phyloP scores from a whole-genome alignment of 805 yeast species.

The Wickerhamomyces ciferrii region DNA sequence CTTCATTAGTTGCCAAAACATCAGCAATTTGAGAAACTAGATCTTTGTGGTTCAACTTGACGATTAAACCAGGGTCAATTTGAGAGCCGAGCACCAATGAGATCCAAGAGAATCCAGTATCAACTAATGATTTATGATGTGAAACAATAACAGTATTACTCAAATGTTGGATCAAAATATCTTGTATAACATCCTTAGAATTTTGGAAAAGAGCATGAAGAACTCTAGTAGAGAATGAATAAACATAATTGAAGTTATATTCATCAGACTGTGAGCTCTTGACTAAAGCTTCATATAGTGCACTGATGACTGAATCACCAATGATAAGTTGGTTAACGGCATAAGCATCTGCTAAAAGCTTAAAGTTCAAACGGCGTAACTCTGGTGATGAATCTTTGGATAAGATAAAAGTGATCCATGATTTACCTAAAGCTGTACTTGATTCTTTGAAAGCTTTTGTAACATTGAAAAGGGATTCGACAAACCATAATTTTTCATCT shows the following conservation, averaged over 20 bases:
- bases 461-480: slow-evolving; percentile 36
- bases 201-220: slow-evolving; percentile 32
- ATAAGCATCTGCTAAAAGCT: slow-evolving; percentile 27
- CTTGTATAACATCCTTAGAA: slow-evolving; percentile 10
- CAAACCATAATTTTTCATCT: slow-evolving; percentile 49
- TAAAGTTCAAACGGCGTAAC: slow-evolving; percentile 6
- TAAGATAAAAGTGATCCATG: slow-evolving; percentile 42
- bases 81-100: slow-evolving; percentile 56
- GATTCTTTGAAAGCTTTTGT: slow-evolving; percentile 16
- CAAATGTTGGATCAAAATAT: slow-evolving; percentile 27
- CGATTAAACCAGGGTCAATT: slow-evolving; percentile 60
- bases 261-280: slow-evolving; percentile 8
- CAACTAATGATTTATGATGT: slow-evolving; percentile 35
- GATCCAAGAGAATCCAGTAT: slow-evolving; percentile 64
- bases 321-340: slow-evolving; percentile 30
- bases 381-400: slow-evolving; percentile 27
- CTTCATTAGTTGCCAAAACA: slow-evolving; percentile 12
- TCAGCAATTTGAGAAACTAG: slow-evolving; percentile 15
- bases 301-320: slow-evolving; percentile 38
- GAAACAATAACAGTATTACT: slow-evolving; percentile 35
- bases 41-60: slow-evolving; percentile 25
- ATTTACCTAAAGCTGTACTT: slow-evolving; percentile 26
- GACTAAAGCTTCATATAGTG: slow-evolving; percentile 29
- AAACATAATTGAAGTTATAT: slow-evolving; percentile 17
- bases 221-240: slow-evolving; percentile 29